phyloP scores from a whole-genome alignment of 331 rosid species.

The Spiraea crenata region DNA sequence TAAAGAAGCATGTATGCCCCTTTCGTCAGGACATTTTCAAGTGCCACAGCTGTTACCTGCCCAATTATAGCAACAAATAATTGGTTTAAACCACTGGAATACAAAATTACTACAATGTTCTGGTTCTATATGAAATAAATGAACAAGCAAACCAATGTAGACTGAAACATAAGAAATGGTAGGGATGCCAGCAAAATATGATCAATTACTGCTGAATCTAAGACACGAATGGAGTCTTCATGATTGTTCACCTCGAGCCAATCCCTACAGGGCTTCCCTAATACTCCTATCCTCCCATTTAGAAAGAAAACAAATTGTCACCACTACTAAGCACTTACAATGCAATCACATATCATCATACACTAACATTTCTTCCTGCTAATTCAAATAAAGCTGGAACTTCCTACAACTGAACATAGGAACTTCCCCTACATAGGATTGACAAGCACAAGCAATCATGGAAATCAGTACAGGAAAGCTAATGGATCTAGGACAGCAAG shows the following conservation, averaged over 20 bases:
- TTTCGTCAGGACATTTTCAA: slow-evolving; percentile 68
- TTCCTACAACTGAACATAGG: neutral
- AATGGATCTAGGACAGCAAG: neutral
- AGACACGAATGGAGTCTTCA: neutral
- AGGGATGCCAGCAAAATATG: neutral
- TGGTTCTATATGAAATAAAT: neutral
- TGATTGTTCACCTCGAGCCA: neutral
- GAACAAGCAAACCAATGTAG: neutral
- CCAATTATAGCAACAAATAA: slow-evolving; percentile 24
- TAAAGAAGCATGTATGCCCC: slow-evolving; percentile 97
- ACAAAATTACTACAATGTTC: neutral
- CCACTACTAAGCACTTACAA: neutral
- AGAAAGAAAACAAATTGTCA: neutral
- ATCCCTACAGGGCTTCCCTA: neutral
- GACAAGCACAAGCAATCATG: neutral
- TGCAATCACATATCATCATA: neutral
- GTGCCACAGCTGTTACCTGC: slow-evolving; percentile 75
- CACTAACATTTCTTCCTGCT: neutral
- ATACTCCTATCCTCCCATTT: neutral
- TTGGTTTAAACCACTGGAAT: neutral
- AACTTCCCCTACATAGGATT: neutral
- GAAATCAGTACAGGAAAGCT: too few relatives aligned
- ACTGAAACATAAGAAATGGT: neutral
- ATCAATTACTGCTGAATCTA: neutral
- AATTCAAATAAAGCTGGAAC: neutral